Percentiles rank a stretch among this genome's conserved stretches.
Evolutionary conservation across 2,329 filamentous ascomycete species (phyloP).

Genomic region (Fusarium equiseti): DNA sequence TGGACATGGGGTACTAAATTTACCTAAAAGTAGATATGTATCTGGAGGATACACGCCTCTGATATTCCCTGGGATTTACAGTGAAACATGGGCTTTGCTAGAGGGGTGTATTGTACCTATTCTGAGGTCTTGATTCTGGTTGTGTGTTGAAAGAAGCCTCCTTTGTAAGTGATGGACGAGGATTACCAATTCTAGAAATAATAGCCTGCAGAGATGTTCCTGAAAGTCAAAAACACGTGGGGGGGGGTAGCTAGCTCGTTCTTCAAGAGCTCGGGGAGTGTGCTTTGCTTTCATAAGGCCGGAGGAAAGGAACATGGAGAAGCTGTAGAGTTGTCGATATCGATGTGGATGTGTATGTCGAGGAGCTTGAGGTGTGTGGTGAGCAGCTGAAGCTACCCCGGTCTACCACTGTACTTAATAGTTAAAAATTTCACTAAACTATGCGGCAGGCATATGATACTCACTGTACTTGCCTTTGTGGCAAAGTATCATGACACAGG

Average conservation of each 20-base stretch:
- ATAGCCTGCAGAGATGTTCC: slow-evolving; percentile 5
- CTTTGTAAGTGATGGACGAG: neutral
- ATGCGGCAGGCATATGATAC: slow-evolving; percentile 1
- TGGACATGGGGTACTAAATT: slow-evolving; percentile 21
- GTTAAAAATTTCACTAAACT: too few species aligned
- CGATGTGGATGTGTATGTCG: neutral
- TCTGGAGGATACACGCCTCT: slow-evolving; percentile 11
- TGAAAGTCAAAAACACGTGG: slow-evolving; percentile 24
- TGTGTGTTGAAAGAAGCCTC: neutral
- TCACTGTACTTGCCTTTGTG: neutral
- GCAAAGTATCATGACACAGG: neutral
- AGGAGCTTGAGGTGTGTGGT: slow-evolving; percentile 24
- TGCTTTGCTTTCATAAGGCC: neutral
- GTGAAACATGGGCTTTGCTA: slow-evolving; percentile 24
- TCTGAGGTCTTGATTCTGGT: neutral
- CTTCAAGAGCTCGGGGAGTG: slow-evolving; percentile 28
- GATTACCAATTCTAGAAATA: slow-evolving; percentile 21
- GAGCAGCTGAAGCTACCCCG: slow-evolving; percentile 11
- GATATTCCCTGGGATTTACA: slow-evolving; percentile 1
- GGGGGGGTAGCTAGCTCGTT: slow-evolving; percentile 27
- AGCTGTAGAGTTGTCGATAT: slow-evolving; percentile 6
- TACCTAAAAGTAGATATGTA: slow-evolving; percentile 13
- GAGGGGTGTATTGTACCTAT: slow-evolving; percentile 1
- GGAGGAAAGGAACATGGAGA: slow-evolving; percentile 28
- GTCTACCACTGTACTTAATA: too few species aligned